A percentile compares a stretch with the other conserved stretches of the same genome.
These are phyloP conservation scores for Solanum megistacrolobum DNA, from an alignment of 257 asterid genomes.

Conservation along the genomic window DNA sequence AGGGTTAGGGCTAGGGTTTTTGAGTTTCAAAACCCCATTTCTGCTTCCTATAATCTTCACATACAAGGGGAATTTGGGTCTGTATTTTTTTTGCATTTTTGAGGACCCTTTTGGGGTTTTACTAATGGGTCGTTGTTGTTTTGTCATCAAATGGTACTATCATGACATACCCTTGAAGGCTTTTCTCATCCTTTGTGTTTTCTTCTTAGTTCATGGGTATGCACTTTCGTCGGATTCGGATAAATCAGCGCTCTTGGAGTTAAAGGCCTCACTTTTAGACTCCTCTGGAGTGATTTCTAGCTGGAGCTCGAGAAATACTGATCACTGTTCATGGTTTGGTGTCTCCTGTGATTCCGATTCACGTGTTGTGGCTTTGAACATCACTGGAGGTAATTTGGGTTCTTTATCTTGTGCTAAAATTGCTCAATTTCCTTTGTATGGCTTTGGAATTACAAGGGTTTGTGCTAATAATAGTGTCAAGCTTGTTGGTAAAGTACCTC, in stretches of 20 bases:
- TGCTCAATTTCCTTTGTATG: conserved; percentile 70
- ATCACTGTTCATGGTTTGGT: conserved; percentile 77
- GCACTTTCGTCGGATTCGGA: conserved; percentile 50
- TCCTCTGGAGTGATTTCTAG: conserved; percentile 44
- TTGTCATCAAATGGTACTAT: conserved; percentile 47
- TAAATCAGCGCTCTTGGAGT: conserved; percentile 73
- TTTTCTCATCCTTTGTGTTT: conserved; percentile 29
- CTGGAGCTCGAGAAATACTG: conserved; percentile 36
- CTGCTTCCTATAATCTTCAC: not conserved
- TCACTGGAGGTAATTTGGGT: conserved; percentile 59
- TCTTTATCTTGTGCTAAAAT: conserved; percentile 57
- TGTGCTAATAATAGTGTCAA: conserved; percentile 32
- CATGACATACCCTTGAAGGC: conserved; percentile 39
- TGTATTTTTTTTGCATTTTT: not conserved
- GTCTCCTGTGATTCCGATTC: conserved; percentile 56
- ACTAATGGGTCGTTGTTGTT: conserved; percentile 58
- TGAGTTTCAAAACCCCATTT: not conserved
- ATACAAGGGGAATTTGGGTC: conserved; percentile 5
- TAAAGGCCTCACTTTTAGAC: conserved; percentile 61
- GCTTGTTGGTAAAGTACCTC: conserved; percentile 48
- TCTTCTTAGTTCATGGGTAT: conserved; percentile 30
- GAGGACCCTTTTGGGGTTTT: conserved; percentile 43
- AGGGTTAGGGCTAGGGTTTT: conserved; percentile 51
- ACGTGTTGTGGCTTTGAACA: conserved; percentile 63
- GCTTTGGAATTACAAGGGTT: conserved; percentile 63